Percentiles rank a stretch among this genome's conserved stretches.
Conservation (phyloP, 257 asterid species). For the Catharanthus roseus region DNA sequence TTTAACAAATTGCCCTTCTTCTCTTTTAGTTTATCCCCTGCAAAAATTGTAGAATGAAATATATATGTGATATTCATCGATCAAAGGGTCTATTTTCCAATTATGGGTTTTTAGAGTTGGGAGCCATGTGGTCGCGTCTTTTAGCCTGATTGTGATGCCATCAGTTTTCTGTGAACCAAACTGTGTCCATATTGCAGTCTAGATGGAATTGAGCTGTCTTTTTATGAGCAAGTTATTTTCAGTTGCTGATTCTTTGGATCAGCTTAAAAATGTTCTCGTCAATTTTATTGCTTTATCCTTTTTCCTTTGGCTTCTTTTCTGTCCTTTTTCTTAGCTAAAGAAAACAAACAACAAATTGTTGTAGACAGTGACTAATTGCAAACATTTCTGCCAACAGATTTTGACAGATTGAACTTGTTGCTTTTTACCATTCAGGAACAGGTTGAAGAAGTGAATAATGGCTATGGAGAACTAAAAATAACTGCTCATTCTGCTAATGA, state of each 20-base stretch:
- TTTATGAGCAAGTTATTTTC: not conserved
- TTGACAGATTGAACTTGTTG: too few species aligned
- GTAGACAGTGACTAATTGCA: not conserved
- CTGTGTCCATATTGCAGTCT: not conserved
- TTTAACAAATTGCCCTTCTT: constrained; percentile 4
- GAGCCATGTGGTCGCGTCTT: not conserved
- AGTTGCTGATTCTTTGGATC: not conserved
- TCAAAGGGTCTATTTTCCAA: not conserved
- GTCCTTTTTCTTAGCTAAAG: too few species aligned
- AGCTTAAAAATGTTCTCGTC: not conserved
- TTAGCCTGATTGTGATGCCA: too few species aligned
- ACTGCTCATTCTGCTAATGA: not conserved
- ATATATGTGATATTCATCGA: not conserved
- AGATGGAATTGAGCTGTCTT: not conserved
- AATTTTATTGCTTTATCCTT: not conserved
- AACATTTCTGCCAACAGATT: not conserved
- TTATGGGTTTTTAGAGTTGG: not conserved
- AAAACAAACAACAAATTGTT: not conserved
- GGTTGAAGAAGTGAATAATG: not conserved
- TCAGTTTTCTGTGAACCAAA: not conserved
- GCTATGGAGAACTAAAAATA: constrained; percentile 6
- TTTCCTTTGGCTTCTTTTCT: too few species aligned
- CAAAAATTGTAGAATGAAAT: not conserved
- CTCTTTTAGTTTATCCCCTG: not conserved
- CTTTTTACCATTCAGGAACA: constrained; percentile 8